Evolutionary conservation across 805 yeast genomes (phyloP), one percentile per base, ranked within the genome.

Genomic region (Saturnispora quitensis): DNA sequence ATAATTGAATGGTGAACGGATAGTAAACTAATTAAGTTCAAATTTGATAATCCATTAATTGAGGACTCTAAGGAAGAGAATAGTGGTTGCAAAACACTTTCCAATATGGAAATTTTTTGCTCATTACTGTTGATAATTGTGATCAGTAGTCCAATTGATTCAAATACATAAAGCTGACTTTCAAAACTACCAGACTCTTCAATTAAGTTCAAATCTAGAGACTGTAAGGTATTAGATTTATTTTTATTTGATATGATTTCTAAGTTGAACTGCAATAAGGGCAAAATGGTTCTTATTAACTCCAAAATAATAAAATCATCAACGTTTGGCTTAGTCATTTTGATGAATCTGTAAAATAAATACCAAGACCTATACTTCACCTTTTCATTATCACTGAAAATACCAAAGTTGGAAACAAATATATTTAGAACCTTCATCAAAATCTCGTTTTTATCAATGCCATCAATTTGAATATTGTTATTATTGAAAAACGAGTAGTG

Each of bases 351-450:
- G 61, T 83, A 83, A 60, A 91, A 88, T 56, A 90, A 72, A 65
- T 88, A 91, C 97, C 98, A 93, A 42, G 95, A 77, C 65, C 97
- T 81, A 51, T 80, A 74, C 60, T 89, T 81, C 4, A 90, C 97
- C 55, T 81, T 84, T 53, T 77, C 84, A 57, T 77, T 74, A 5
- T 75, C 72, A 68, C 84, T 88, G 66, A 88, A 89, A 55, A 91
- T 77, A 15, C 97, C 98, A 58, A 83, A 76, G 35, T 81, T 82
- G 17, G 93, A 81, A 44, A 89, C 80, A 63, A 93, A 91, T 22
- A 86, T 76, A 58, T 86, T 86, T 53, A 91, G 71, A 18, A 89
- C 79, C 53, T 82, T 77, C 54, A 76, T 65, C 10, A 86, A 71
- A 40, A 86, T 70, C 28, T 74, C 78, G 46, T 72, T 68, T 56